These are phyloP conservation scores for Plasmodium knowlesi DNA, from an alignment of 169 alveolate genomes.

Conservation along the genomic window DNA sequence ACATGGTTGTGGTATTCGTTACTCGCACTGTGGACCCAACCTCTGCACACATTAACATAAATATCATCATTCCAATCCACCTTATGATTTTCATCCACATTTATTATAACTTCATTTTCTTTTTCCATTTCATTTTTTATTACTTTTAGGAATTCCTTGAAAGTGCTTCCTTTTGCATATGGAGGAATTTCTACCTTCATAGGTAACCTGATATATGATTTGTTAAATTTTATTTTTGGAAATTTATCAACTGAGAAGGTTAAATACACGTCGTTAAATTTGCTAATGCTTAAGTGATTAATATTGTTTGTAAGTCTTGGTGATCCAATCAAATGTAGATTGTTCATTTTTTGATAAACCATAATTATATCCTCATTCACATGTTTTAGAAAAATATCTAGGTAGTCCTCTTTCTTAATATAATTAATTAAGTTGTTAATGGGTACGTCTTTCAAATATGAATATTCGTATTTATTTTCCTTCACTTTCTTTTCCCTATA, in stretches of 20 bases:
- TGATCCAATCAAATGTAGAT: slow-evolving; percentile 59
- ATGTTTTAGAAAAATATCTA: slow-evolving; percentile 38
- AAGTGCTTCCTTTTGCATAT: slow-evolving; percentile 60
- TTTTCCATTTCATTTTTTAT: slow-evolving; percentile 12
- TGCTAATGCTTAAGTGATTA: slow-evolving; percentile 54
- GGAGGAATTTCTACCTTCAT: slow-evolving; percentile 54
- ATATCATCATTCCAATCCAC: slow-evolving; percentile 68
- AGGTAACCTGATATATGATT: slow-evolving; percentile 27
- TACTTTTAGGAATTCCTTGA: slow-evolving; percentile 55
- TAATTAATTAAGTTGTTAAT: slow-evolving; percentile 68
- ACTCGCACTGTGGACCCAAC: slow-evolving; percentile 67
- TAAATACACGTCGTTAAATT: slow-evolving; percentile 41
- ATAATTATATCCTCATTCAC: slow-evolving; percentile 51
- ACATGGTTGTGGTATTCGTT: slow-evolving; percentile 15
- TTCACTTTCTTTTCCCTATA: slow-evolving; percentile 33
- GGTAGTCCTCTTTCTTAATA: slow-evolving; percentile 46
- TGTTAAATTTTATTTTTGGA: slow-evolving; percentile 47
- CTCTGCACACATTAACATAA: slow-evolving; percentile 27
- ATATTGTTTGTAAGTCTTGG: slow-evolving; percentile 49
- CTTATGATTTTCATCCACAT: slow-evolving; percentile 28
- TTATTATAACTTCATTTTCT: slow-evolving; percentile 1
- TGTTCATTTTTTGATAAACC: slow-evolving; percentile 37
- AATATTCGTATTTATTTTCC: slow-evolving; percentile 67
- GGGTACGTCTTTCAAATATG: slow-evolving; percentile 62
- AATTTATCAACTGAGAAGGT: slow-evolving; percentile 59